A percentile compares a stretch with the other conserved stretches of the same genome.
These are phyloP conservation scores for Trametes polyzona DNA, from an alignment of 1,284 basidiomycete genomes.

Conservation along the genomic window DNA sequence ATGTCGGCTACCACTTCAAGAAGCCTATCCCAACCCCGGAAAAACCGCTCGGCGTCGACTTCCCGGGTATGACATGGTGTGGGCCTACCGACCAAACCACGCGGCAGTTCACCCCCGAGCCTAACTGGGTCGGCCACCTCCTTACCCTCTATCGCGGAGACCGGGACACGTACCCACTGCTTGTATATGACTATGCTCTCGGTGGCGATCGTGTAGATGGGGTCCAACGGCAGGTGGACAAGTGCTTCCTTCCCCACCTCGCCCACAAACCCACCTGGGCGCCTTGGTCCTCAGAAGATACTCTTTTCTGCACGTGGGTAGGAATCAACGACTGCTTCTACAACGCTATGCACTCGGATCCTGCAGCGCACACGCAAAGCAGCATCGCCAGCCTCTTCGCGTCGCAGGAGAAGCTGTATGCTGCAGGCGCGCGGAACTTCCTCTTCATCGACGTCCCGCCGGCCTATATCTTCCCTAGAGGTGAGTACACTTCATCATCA, in stretches of 20 bases:
- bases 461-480: slow-evolving; percentile 48
- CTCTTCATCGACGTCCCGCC: slow-evolving; percentile 63
- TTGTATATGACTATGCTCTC: slow-evolving; percentile 52
- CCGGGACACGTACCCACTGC: slow-evolving; percentile 30
- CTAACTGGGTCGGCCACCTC: slow-evolving; percentile 58
- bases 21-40: slow-evolving; percentile 35
- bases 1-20: slow-evolving; percentile 38
- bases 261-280: slow-evolving; percentile 43
- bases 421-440: slow-evolving; percentile 58
- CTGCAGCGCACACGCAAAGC: neutral
- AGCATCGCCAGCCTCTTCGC: slow-evolving; percentile 41
- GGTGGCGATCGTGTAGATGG: slow-evolving; percentile 47
- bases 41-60: slow-evolving; percentile 48
- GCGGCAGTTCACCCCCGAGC: slow-evolving; percentile 27
- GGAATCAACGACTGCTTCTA: slow-evolving; percentile 62
- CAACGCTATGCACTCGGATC: slow-evolving; percentile 13
- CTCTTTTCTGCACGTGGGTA: slow-evolving; percentile 58
- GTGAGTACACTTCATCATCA: slow-evolving; percentile 26
- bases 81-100: slow-evolving; percentile 40
- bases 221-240: slow-evolving; percentile 42
- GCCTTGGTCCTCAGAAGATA: slow-evolving; percentile 42
- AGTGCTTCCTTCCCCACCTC: slow-evolving; percentile 40
- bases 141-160: slow-evolving; percentile 39
- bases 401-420: slow-evolving; percentile 48
- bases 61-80: slow-evolving; percentile 36